Percentiles rank a stretch among this genome's conserved stretches.
Conservation (phyloP, 176 grass and related monocot genomes). For the Cocos nucifera region DNA sequence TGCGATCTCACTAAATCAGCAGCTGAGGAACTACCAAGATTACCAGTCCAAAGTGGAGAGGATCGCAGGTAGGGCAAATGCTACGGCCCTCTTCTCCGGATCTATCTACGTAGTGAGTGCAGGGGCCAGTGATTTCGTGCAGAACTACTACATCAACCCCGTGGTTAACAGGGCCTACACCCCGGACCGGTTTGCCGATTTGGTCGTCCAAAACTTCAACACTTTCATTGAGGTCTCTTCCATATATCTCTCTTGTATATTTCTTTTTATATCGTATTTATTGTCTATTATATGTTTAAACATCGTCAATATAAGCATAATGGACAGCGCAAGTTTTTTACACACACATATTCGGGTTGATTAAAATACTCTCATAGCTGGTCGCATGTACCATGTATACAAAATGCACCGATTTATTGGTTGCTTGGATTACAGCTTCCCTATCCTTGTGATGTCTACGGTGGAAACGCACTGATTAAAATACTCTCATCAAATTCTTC, state of each 20-base stretch:
- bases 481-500: too few species aligned
- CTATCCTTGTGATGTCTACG: too few species aligned
- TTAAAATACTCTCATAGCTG: too few species aligned
- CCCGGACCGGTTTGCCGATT: conserved; percentile 56
- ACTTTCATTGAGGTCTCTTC: conserved; percentile 50
- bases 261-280: too few species aligned
- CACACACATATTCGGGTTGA: too few species aligned
- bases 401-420: too few species aligned
- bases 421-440: too few species aligned
- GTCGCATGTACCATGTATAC: too few species aligned
- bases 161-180: conserved; percentile 40
- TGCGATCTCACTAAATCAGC: conserved; percentile 58
- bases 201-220: conserved; percentile 61
- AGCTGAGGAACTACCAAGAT: conserved; percentile 58
- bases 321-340: too few species aligned
- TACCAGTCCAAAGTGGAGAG: conserved; percentile 48
- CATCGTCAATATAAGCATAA: too few species aligned
- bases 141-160: conserved; percentile 94
- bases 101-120: conserved; percentile 79
- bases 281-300: too few species aligned
- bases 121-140: conserved; percentile 84
- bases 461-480: too few species aligned
- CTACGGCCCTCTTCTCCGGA: conserved; percentile 44
- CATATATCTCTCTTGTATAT: neutral
- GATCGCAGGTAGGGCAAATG: conserved; percentile 37